Percentiles rank a stretch among this genome's conserved stretches.
phyloP scores from a whole-genome alignment of 805 yeast species.

The Spathaspora passalidarum region DNA sequence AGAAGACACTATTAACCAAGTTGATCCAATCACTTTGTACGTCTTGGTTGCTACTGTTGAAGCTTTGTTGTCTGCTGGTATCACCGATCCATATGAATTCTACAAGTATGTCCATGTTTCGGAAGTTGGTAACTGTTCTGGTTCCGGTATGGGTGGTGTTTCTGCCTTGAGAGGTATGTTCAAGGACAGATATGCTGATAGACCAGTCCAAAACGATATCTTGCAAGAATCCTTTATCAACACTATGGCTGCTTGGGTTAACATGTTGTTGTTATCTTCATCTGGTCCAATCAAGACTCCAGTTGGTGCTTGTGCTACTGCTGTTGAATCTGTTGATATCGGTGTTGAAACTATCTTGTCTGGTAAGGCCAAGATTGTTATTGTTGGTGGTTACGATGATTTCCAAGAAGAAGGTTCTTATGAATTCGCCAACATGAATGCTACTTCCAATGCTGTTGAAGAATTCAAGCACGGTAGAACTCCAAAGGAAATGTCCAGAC shows the following conservation, averaged over 20 bases:
- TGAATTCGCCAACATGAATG: constrained; percentile 98
- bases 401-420: constrained; percentile 99
- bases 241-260: constrained; percentile 99
- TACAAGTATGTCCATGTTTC: constrained; percentile 97
- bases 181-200: constrained; percentile 88
- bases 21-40: constrained; percentile 91
- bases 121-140: constrained; percentile 98
- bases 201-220: constrained; percentile 95
- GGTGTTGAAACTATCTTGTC: constrained; percentile 92
- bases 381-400: constrained; percentile 99
- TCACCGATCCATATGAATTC: constrained; percentile 98
- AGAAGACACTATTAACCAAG: constrained; percentile 90
- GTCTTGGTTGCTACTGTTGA: constrained; percentile 93
- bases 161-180: constrained; percentile 96
- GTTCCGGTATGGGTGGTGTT: constrained; percentile 99
- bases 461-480: constrained; percentile 96
- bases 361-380: constrained; percentile 93
- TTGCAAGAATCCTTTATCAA: constrained; percentile 97
- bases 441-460: constrained; percentile 85
- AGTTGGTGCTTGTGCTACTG: constrained; percentile 99
- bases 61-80: constrained; percentile 90
- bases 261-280: constrained; percentile 93
- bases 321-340: constrained; percentile 93
- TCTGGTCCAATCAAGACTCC: constrained; percentile 99
- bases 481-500: constrained; percentile 98